Evolutionary conservation across 2,329 filamentous ascomycete genomes (phyloP), one percentile per base, ranked within the genome.

Genomic region (Monosporascus sp.): DNA sequence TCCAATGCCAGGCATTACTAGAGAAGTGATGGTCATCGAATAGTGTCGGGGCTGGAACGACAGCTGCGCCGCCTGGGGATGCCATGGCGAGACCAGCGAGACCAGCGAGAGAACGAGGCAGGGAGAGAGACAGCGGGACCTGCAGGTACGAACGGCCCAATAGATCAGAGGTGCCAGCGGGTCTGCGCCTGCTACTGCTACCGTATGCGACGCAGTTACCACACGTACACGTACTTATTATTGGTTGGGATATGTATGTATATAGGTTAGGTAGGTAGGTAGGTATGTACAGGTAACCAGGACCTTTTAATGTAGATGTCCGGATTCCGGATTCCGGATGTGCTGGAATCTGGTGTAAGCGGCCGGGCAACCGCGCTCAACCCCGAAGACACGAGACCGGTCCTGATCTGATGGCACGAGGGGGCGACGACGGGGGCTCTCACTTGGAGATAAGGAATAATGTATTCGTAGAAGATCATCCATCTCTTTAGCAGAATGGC

Each of bases 1-100:
- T 77, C 81, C 82, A 84, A 59, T 77, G 73, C 80, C 79, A 83
- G 36, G 67, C 62, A 57, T 69, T 75, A 27, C 22, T 17, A 7
- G 43, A 27, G 14, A 27, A 27, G 24, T 27, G 43, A 37, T 71
- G 62, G 58, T 76, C 74, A 54, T 76, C 71, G 51, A 76, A 71
- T 27, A 64, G 59, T 50, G 59, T 66, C 16, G 66, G 59, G 36
- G 62, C 54, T 22, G 66, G 64, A 19, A 59, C 62, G 19, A 66
- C 53, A 48, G 61, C 54, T 55, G 62, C 63, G 57, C 24, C 24
- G 22, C 64, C 61, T 56, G 64, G 59, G 52, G 60, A 64, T 56
- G 66, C 66, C 67, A 69, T 69, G 43, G 26, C 24, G 14, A 16
- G 20, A 44, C 14, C 24, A 19, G 20, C 14, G 16, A 9, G 22